phyloP scores from a whole-genome alignment of 2,329 filamentous ascomycete species.

The Xylaria sp. region DNA sequence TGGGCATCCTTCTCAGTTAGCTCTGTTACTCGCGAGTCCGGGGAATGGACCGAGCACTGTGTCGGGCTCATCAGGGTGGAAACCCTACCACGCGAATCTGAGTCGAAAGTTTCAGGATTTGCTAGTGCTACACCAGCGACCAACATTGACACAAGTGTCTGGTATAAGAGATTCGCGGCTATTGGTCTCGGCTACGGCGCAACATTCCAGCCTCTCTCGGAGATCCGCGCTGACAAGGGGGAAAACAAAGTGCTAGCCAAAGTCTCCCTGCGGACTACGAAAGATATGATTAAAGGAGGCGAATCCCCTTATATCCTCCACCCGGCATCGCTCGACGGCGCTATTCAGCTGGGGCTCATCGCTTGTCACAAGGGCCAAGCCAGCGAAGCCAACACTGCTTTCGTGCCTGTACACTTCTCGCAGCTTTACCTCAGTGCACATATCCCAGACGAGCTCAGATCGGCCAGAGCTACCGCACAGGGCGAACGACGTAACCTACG shows the following conservation, averaged over 20 bases:
- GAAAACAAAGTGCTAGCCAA: constrained; percentile 10
- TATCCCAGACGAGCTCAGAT: constrained; percentile 8
- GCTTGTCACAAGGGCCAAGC: constrained; percentile 39
- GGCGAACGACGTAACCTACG: constrained; percentile 28
- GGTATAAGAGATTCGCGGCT: constrained; percentile 32
- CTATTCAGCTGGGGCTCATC: constrained; percentile 40
- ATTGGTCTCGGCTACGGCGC: constrained; percentile 35
- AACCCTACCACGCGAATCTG: neutral
- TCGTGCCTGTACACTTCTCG: constrained; percentile 39
- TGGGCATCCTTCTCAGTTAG: constrained; percentile 29
- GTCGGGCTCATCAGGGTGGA: constrained; percentile 31
- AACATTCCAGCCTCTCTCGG: constrained; percentile 22
- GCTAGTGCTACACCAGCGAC: neutral
- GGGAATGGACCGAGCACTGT: constrained; percentile 38
- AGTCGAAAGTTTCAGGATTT: no score
- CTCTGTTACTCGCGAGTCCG: constrained; percentile 18
- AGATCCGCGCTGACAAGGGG: no score
- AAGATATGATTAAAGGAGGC: constrained; percentile 17
- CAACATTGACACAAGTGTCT: neutral
- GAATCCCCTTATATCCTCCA: constrained; percentile 42
- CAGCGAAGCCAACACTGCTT: constrained; percentile 26
- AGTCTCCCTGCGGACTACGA: constrained; percentile 16
- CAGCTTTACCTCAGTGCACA: constrained; percentile 23
- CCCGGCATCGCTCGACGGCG: constrained; percentile 38
- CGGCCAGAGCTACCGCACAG: constrained; percentile 2